Evolutionary conservation across 192 early-diverging fungal genomes (phyloP), one percentile per base, ranked within the genome.

Genomic region (Backusella mclennaniae): DNA sequence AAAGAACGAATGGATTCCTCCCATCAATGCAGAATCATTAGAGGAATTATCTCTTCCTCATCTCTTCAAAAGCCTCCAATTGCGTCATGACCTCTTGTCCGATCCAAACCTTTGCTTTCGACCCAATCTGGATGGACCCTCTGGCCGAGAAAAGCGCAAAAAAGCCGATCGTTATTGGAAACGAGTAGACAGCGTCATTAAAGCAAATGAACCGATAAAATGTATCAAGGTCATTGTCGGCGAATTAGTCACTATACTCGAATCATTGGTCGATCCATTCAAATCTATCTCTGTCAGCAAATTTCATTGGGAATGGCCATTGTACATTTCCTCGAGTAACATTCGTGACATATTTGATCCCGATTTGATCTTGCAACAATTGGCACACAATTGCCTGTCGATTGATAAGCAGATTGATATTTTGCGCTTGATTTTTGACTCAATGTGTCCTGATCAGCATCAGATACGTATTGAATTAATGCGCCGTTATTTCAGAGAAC

Each of bases 41-140:
- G 87, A 93, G 33, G 96, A 97, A 81, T 85, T 97, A 6, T 91
- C 93, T 39, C 84, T 96, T 67, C 84, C 90, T 56, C 92, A 94
- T 85, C 93, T 97, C 39, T 85, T 96, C 77, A 88, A 91, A 66
- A 96, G 95, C 77, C 84, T 91, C 44, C 94, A 95, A 59, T 87
- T 97, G 17, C 89, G 96, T 14, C 96, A 97, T 75, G 96, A 97
- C 76, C 87, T 97, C 67, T 85, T 93, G 35, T 94, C 96, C 79
- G 95, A 97, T 80, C 91, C 94, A 2, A 92, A 96, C 77, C 87
- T 97, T 26, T 90, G 94, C 78, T 97, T 97, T 87, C 89, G 95
- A 26, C 95, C 94, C 41, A 95, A 94, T 82, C 85, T 89, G 33
- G 90, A 92, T 69, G 92, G 93, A 26, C 56, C 26, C 11, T 63